Base-by-base conservation (phyloP, 139 green algal species). In the Nannochloris sp. region DNA sequence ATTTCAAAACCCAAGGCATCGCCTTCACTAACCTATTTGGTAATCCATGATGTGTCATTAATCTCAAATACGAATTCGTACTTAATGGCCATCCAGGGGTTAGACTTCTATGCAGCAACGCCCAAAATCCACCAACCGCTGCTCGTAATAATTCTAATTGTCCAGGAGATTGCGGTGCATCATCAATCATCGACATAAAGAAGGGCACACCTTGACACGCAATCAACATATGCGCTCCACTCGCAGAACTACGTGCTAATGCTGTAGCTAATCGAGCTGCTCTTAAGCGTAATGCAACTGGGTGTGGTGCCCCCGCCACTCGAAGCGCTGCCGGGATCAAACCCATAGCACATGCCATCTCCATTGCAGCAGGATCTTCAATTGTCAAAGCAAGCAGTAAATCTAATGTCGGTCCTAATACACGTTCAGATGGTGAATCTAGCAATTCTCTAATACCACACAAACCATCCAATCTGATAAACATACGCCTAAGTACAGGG, bases 401-500 rank as follows among this genome's bases (percentile, higher is more conserved):
- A 35, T 87, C 71, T 46, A 93, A 65, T 2, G 75, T 81, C 1
- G 76, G 29, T 12, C 24, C 69, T 36, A 85, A 60, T 25, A 67
- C 38, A 39, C 60, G 39, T 25, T 79, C 67, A 45, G 33, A 58
- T 58, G 79, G 76, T n/a, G 62, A 70, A 36, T 90, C 83, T 37
- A 95, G 61, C 36, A 95, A 68, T 78, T 95, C 86, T 30, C 89
- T 45, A 30, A 92, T 55, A 0, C 79, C 79, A 27, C 85, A 80
- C 31, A 84, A 56, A 4, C 87, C 87, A 4, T 77, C 73, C 24
- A 85, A 81, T 2, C 46, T 71, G 38, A 92, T 47, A 71, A 93
- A 89, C 2, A 64, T 48, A 15, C 64, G 58, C 47, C 71, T 69
- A 13, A 67, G 57, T 33, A 79, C 79, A 2, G 71, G 12, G 7